Conservation (phyloP, 441 rosid genomes). For the Hura crepitans region DNA sequence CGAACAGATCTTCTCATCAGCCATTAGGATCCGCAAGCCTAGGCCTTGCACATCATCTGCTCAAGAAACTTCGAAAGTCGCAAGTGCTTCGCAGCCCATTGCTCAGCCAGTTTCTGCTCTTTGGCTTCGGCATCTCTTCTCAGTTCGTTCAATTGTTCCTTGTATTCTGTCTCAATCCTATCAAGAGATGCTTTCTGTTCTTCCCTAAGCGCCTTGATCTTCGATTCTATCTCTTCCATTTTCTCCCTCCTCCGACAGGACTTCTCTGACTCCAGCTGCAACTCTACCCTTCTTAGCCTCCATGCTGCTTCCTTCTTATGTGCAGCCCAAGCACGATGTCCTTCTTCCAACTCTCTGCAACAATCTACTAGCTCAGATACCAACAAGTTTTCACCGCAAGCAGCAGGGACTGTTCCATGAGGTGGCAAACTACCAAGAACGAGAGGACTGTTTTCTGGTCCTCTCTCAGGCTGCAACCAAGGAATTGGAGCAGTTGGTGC, state of each 20-base stretch:
- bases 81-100: slow-evolving; percentile 70
- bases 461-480: slow-evolving; percentile 79
- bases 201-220: slow-evolving; percentile 79
- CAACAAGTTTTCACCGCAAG: slow-evolving; percentile 50
- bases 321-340: slow-evolving; percentile 72
- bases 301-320: slow-evolving; percentile 94
- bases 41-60: slow-evolving; percentile 58
- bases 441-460: slow-evolving; percentile 42
- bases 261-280: slow-evolving; percentile 94
- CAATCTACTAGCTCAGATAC: slow-evolving; percentile 73
- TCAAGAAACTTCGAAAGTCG: slow-evolving; percentile 73
- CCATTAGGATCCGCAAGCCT: slow-evolving; percentile 42
- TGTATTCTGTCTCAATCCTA: slow-evolving; percentile 74
- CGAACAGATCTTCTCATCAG: slow-evolving; percentile 29
- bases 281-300: slow-evolving; percentile 89
- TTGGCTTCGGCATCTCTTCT: slow-evolving; percentile 83
- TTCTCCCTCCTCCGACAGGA: slow-evolving; percentile 69
- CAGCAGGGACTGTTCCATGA: slow-evolving; percentile 36
- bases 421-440: slow-evolving; percentile 43
- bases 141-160: slow-evolving; percentile 64
- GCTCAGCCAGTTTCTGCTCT: slow-evolving; percentile 86
- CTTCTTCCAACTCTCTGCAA: slow-evolving; percentile 91
- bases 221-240: slow-evolving; percentile 79
- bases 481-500: slow-evolving; percentile 73
- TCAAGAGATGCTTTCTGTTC: slow-evolving; percentile 74